These are phyloP conservation scores for Botrytis fragariae DNA, from an alignment of 2,329 filamentous ascomycete species.

Conservation along the genomic window DNA sequence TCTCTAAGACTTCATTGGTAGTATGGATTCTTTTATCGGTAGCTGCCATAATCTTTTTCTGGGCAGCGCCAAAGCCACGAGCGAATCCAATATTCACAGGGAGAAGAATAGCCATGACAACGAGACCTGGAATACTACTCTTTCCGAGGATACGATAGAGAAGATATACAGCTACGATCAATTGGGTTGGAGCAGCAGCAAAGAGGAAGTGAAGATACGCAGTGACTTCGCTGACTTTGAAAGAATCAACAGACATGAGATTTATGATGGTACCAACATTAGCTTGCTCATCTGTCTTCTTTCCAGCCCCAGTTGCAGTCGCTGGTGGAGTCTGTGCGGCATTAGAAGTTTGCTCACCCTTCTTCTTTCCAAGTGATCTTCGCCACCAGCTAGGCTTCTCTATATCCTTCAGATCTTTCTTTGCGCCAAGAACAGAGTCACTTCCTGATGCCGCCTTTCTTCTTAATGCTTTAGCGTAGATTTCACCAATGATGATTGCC, in stretches of 20 bases:
- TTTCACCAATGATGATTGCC: constrained; percentile 94
- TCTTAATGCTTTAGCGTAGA: constrained; percentile 92
- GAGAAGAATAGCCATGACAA: constrained; percentile 83
- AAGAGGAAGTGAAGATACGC: constrained; percentile 96
- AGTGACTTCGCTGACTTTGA: constrained; percentile 94
- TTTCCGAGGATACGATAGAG: constrained; percentile 88
- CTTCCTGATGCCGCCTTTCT: constrained; percentile 79
- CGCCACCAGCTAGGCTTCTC: constrained; percentile 47
- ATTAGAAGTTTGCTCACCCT: constrained; percentile 41
- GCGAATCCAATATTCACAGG: constrained; percentile 90
- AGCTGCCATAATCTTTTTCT: constrained; percentile 86
- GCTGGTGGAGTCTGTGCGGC: constrained; percentile 19
- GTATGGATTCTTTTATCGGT: constrained; percentile 95
- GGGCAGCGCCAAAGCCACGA: constrained; percentile 77
- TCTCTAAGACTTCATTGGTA: constrained; percentile 95
- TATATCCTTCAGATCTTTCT: constrained; percentile 45
- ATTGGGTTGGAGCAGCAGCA: constrained; percentile 84
- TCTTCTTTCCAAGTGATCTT: constrained; percentile 51
- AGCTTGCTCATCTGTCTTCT: constrained; percentile 66
- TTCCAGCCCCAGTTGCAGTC: constrained; percentile 21
- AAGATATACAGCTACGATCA: constrained; percentile 74
- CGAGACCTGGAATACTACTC: constrained; percentile 89
- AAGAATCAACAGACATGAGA: constrained; percentile 98
- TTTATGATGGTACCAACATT: constrained; percentile 99
- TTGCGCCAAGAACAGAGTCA: constrained; percentile 68